Percentiles rank a stretch among this genome's conserved stretches.
Conservation (phyloP, 2,329 filamentous ascomycete species). For the Ambrosiella xylebori region DNA sequence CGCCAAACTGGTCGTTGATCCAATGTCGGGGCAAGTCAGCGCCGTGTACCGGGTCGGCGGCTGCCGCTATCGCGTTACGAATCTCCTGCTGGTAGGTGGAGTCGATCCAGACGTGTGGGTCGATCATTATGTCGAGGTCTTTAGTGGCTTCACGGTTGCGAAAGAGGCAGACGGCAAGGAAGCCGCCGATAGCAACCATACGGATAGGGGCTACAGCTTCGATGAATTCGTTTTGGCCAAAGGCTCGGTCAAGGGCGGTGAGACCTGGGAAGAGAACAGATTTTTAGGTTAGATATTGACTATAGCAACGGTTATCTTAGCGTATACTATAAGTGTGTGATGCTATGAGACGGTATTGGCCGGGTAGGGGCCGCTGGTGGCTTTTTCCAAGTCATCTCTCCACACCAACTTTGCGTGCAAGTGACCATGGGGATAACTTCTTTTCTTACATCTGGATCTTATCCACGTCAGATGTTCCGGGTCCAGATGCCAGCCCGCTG, state of each 20-base stretch:
- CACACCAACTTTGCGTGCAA: too few species aligned
- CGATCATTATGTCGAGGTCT: conserved; percentile 17
- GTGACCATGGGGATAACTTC: too few species aligned
- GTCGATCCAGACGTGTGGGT: conserved; percentile 16
- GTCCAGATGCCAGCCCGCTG: too few species aligned
- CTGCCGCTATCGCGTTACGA: conserved; percentile 10
- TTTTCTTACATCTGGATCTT: too few species aligned
- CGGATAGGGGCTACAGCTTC: conserved; percentile 18
- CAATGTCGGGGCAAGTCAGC: conserved; percentile 4
- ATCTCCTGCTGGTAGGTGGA: conserved; percentile 15
- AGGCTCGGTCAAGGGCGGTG: conserved; percentile 15
- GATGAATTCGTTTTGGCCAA: conserved; percentile 16
- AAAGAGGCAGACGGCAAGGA: conserved; percentile 16
- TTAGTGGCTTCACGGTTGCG: conserved; percentile 15
- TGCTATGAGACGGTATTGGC: too few species aligned
- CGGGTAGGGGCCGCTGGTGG: too few species aligned
- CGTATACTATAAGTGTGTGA: too few species aligned
- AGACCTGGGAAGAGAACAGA: conserved; percentile 13
- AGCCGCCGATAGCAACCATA: conserved; percentile 17
- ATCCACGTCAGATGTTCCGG: too few species aligned
- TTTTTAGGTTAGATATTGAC: neutral
- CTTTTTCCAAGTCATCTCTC: too few species aligned
- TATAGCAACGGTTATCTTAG: too few species aligned
- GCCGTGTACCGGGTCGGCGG: conserved; percentile 14
- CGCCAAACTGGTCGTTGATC: neutral